These are phyloP conservation scores for Gonium pectorale DNA, from an alignment of 139 green algal species.

Conservation along the genomic window DNA sequence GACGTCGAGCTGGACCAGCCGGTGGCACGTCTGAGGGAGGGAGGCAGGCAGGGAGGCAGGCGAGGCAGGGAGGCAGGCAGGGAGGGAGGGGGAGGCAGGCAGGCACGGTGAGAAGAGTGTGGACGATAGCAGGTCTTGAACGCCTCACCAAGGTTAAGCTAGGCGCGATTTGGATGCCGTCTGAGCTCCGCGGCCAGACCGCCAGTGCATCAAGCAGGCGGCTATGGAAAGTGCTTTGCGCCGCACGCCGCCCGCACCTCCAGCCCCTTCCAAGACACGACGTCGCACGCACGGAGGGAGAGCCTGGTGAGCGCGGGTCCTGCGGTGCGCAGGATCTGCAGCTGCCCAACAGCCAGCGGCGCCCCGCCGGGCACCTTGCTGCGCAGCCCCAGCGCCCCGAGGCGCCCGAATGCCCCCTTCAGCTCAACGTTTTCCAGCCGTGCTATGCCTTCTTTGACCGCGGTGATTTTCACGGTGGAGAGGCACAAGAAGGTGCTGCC, in stretches of 20 bases:
- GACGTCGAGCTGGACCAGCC: background rate
- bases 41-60: background rate
- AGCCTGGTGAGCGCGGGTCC: background rate
- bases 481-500: background rate
- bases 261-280: conserved; percentile 10
- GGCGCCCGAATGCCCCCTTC: conserved; percentile 7
- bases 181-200: too few species aligned
- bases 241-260: background rate
- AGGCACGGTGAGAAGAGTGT: too few species aligned
- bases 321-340: background rate
- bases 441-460: background rate
- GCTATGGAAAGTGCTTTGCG: too few species aligned
- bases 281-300: conserved; percentile 22
- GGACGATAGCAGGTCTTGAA: too few species aligned
- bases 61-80: background rate
- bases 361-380: conserved; percentile 30
- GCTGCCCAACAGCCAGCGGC: conserved; percentile 1
- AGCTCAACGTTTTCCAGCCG: background rate
- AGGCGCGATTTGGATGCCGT: too few species aligned
- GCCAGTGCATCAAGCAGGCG: too few species aligned
- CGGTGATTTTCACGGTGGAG: background rate
- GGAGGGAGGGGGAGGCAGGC: background rate
- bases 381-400: background rate
- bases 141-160: too few species aligned
- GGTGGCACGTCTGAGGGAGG: background rate